Percentiles rank a stretch among this genome's conserved stretches.
phyloP scores from a whole-genome alignment of 352 stramenopile genomes.

The Phytophthora europaea region DNA sequence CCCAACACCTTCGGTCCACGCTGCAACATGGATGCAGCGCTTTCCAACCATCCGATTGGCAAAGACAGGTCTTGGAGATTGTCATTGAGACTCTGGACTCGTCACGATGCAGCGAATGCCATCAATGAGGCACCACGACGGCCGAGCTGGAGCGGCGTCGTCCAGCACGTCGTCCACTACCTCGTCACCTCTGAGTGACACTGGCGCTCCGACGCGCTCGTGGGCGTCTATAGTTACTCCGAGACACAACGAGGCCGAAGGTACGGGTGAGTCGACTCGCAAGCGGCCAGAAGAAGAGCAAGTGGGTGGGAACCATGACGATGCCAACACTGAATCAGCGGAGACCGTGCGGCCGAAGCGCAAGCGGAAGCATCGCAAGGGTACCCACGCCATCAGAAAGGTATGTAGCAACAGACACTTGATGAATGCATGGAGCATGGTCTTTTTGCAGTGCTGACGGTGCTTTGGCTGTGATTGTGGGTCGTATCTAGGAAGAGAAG shows the following conservation, averaged over 20 bases:
- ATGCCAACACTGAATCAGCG: conserved; percentile 6
- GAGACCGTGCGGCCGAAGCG: conserved; percentile 13
- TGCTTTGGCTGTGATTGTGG: not conserved
- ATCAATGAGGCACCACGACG: not conserved
- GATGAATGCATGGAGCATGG: not conserved
- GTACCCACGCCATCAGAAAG: conserved; percentile 43
- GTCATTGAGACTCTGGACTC: not conserved
- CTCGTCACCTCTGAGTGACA: conserved; percentile 23
- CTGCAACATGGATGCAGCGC: conserved; percentile 12
- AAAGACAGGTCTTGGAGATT: conserved; percentile 6
- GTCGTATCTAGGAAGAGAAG: conserved; percentile 40
- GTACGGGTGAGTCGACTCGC: not conserved
- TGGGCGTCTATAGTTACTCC: conserved; percentile 22
- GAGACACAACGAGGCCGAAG: not conserved
- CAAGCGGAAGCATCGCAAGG: conserved; percentile 48
- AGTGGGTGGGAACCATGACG: not conserved
- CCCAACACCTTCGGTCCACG: not conserved
- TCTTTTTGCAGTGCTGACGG: not conserved
- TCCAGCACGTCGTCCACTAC: conserved; percentile 26
- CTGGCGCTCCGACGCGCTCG: not conserved
- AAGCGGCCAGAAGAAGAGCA: conserved; percentile 3
- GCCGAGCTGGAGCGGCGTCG: conserved; percentile 1
- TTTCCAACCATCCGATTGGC: not conserved
- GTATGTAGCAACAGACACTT: conserved; percentile 1
- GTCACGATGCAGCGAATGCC: conserved; percentile 6